Conservation (phyloP, 257 asterid genomes). For the Scutellaria baicalensis region DNA sequence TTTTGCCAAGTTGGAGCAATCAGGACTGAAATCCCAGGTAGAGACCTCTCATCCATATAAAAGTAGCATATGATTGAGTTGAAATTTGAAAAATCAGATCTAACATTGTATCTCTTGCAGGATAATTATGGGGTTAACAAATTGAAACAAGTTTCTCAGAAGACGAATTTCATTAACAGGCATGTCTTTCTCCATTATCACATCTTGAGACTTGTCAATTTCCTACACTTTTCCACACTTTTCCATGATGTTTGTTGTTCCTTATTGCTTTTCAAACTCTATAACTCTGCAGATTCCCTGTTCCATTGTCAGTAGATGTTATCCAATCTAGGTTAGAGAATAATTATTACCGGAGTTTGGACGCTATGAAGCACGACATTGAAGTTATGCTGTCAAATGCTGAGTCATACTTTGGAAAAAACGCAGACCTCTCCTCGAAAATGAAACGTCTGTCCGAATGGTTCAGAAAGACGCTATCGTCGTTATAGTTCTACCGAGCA, state of each 20-base stretch:
- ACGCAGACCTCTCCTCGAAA: slow-evolving; percentile 43
- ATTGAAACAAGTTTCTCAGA: slow-evolving; percentile 64
- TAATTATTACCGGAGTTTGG: slow-evolving; percentile 80
- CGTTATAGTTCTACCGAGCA: slow-evolving; percentile 34
- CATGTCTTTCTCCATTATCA: slow-evolving; percentile 14
- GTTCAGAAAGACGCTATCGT: slow-evolving; percentile 48
- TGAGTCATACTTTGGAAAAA: slow-evolving; percentile 51
- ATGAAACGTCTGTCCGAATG: slow-evolving; percentile 63
- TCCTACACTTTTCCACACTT: background rate
- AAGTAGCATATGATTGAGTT: background rate
- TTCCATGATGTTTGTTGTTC: background rate
- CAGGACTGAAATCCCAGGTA: slow-evolving; percentile 66
- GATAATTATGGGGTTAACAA: slow-evolving; percentile 73
- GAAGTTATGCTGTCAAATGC: slow-evolving; percentile 74
- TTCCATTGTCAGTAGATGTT: slow-evolving; percentile 70
- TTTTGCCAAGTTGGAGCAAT: slow-evolving; percentile 53
- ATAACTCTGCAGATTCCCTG: slow-evolving; percentile 69
- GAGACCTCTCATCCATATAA: background rate
- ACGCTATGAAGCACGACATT: slow-evolving; percentile 70
- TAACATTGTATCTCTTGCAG: slow-evolving; percentile 39
- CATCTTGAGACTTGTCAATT: background rate
- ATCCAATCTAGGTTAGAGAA: slow-evolving; percentile 67
- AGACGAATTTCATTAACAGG: slow-evolving; percentile 75
- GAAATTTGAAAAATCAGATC: slow-evolving; percentile 4
- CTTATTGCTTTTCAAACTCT: background rate